Percentiles rank a stretch among this genome's conserved stretches.
Conservation (phyloP, 768 basidiomycete genomes). For the Chalciporus sphaerocephalus region DNA sequence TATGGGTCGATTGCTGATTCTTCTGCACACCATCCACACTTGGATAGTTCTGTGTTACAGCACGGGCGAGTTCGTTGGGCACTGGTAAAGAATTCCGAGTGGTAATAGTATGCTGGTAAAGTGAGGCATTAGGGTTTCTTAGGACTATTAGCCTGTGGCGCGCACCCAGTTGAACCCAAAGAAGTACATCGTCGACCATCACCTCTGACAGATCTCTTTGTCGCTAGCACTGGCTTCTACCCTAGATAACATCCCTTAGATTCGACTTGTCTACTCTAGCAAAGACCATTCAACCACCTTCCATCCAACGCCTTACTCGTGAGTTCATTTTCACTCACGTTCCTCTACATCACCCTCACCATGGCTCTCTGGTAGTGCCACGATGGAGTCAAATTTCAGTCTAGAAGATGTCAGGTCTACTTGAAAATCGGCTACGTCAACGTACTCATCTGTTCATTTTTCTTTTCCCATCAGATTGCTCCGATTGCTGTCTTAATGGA, state of each 20-base stretch:
- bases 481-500: slow-evolving; percentile 98
- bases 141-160: too few species aligned
- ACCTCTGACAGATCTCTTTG: slow-evolving; percentile 4
- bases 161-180: slow-evolving; percentile 7
- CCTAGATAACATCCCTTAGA: slow-evolving; percentile 2
- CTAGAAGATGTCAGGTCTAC: slow-evolving; percentile 59
- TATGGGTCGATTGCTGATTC: too few species aligned
- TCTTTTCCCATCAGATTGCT: slow-evolving; percentile 55
- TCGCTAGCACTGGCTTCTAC: background rate
- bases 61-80: too few species aligned
- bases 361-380: slow-evolving; percentile 17
- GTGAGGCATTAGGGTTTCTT: slow-evolving; percentile 9
- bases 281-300: slow-evolving; percentile 2
- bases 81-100: too few species aligned
- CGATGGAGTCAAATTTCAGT: slow-evolving; percentile 64
- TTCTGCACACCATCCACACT: too few species aligned
- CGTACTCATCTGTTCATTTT: slow-evolving; percentile 17
- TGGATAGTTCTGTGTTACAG: too few species aligned
- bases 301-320: background rate
- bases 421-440: slow-evolving; percentile 5
- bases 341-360: background rate
- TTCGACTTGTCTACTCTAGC: slow-evolving; percentile 1
- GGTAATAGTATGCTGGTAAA: too few species aligned
- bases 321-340: background rate
- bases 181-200: slow-evolving; percentile 4